Evolutionary conservation across 345 rosid genomes (phyloP), one percentile per base, ranked within the genome.

Genomic region (Trapa incisa): DNA sequence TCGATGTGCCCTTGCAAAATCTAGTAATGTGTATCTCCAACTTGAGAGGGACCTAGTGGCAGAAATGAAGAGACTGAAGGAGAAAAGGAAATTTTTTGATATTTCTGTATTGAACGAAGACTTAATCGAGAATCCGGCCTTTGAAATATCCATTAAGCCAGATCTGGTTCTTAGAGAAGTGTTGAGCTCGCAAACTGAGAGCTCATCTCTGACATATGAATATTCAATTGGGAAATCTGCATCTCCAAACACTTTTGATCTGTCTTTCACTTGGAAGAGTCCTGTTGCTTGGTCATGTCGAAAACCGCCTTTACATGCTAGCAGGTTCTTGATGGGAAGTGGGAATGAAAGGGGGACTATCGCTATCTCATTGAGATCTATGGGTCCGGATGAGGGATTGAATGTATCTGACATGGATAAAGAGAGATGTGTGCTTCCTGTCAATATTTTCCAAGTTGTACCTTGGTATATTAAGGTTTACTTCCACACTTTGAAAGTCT

Each of bases 391-490:
- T 8, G 82, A 80, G 53, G 74, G 74, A 45, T 74, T 81, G 37
- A 22, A 36, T 29, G 72, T 63, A 45, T 72, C 70, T 64, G 64
- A 73, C 70, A 11, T 45, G 68, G 37, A 52, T 42, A 52, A 58
- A 64, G 80, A 80, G 47, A 76, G 53, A 37, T 87, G 96, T 75
- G 74, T 76, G 67, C 47, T 94, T 72, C 82, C 66, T 72, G 93
- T 78, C 57, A 79, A 86, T 78, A 61, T 94, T 43, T 91, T 94
- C 76, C 99, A 94, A 83, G 88, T 91, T 75, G 92, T 94, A 70
- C 99, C 97, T 33, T 94, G 99, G 97, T 89, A 94, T 79, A 71
- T 91, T 47, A 94, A 89, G 79, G 93, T 95, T 37, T 91, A 95
- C 71, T 86, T 71, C 68, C 97, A 91, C 75, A 83, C 92, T 37